phyloP scores from a whole-genome alignment of 225 moss, liverwort and hornwort genomes.

The Marchantia paleacea region DNA sequence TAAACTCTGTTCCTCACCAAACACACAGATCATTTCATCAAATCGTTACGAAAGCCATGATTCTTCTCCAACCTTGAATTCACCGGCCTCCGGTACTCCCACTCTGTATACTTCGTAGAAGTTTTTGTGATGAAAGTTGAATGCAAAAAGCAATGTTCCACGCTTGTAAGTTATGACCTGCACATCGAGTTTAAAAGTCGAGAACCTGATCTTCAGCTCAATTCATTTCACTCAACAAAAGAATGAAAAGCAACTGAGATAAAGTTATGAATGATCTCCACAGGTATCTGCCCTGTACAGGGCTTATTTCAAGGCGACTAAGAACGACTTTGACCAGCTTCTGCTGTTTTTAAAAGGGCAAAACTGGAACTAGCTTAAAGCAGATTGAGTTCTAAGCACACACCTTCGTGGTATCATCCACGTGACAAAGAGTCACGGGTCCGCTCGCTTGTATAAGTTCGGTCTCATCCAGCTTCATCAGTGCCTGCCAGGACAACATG shows the following conservation, averaged over 20 bases:
- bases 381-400: background rate
- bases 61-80: slow-evolving; percentile 61
- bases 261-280: background rate
- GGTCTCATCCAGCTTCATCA: slow-evolving; percentile 75
- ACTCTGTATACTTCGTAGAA: slow-evolving; percentile 92
- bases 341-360: background rate
- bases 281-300: background rate
- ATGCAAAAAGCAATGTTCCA: slow-evolving; percentile 76
- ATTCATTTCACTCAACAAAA: background rate
- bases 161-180: slow-evolving; percentile 79
- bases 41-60: slow-evolving; percentile 3
- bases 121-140: slow-evolving; percentile 80
- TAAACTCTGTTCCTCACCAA: slow-evolving; percentile 7
- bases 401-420: slow-evolving; percentile 83
- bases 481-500: slow-evolving; percentile 43
- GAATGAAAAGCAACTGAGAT: background rate
- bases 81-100: slow-evolving; percentile 85
- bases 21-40: background rate
- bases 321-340: background rate
- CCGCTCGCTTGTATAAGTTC: slow-evolving; percentile 59
- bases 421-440: slow-evolving; percentile 58
- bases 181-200: background rate
- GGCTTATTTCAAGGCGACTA: background rate
- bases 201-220: background rate
- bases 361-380: background rate